phyloP scores from a whole-genome alignment of 768 basidiomycete species.

The Polyporus arcularius region DNA sequence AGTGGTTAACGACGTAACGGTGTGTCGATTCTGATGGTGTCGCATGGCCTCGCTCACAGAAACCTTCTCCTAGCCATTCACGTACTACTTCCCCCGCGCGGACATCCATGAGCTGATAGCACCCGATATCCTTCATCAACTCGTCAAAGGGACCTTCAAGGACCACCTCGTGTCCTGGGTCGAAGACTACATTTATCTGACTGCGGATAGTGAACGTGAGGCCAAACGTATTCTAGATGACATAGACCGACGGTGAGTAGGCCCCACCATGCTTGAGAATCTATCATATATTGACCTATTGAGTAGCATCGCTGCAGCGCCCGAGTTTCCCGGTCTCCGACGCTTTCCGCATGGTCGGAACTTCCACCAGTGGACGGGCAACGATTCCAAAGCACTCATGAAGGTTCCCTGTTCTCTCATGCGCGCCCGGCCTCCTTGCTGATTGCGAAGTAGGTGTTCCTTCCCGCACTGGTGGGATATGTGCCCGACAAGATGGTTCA shows the following conservation, averaged over 20 bases:
- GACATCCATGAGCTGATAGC: slow-evolving; percentile 24
- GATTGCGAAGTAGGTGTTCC: slow-evolving; percentile 20
- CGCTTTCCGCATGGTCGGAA: slow-evolving; percentile 23
- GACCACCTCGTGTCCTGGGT: slow-evolving; percentile 24
- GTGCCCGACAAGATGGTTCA: slow-evolving; percentile 20
- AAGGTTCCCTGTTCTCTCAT: slow-evolving; percentile 16
- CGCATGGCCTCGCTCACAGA: too few species aligned
- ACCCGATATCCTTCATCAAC: slow-evolving; percentile 22
- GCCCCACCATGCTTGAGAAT: too few species aligned
- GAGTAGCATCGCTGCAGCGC: slow-evolving; percentile 22
- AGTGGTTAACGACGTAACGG: too few species aligned
- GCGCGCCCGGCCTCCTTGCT: neutral
- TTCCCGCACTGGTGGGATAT: slow-evolving; percentile 20
- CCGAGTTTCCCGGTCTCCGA: slow-evolving; percentile 23
- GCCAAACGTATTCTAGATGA: slow-evolving; percentile 5
- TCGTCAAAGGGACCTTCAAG: slow-evolving; percentile 27
- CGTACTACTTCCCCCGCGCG: slow-evolving; percentile 21
- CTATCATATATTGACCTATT: neutral
- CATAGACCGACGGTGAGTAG: slow-evolving; percentile 15
- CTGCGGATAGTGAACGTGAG: slow-evolving; percentile 1
- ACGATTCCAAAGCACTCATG: slow-evolving; percentile 32
- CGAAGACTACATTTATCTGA: slow-evolving; percentile 10
- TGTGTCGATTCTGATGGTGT: too few species aligned
- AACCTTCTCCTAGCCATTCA: slow-evolving; percentile 19
- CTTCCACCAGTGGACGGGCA: slow-evolving; percentile 31